Percentiles rank a stretch among this genome's conserved stretches.
Conservation (phyloP, 2,329 filamentous ascomycete genomes). For the Pseudogymnoascus sp. region DNA sequence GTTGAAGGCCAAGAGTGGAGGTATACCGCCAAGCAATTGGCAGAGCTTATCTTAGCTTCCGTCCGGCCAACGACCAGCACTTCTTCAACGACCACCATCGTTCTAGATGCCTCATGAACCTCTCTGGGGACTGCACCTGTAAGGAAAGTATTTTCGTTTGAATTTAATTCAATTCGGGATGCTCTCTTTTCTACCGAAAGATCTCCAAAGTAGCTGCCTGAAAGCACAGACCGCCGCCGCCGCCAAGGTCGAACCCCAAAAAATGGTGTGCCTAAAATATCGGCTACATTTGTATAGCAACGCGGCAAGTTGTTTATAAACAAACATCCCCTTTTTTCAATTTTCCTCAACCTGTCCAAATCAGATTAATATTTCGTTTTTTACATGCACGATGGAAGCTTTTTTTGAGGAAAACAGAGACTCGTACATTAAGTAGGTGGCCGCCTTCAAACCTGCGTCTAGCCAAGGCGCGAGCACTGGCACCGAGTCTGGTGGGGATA, state of each 20-base stretch:
- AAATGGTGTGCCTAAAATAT: neutral
- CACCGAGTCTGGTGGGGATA: neutral
- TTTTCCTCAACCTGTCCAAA: neutral
- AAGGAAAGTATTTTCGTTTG: neutral
- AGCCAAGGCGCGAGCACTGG: neutral
- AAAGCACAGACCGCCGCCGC: neutral
- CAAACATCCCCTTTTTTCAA: neutral
- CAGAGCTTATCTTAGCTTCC: slow-evolving; percentile 1
- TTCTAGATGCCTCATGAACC: neutral
- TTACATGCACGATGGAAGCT: neutral
- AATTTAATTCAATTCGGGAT: neutral
- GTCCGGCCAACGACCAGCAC: neutral
- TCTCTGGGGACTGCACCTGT: too few relatives aligned
- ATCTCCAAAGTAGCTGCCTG: neutral
- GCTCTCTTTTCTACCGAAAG: neutral
- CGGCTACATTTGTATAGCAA: neutral
- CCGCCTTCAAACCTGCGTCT: neutral
- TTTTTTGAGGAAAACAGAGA: slow-evolving; percentile 4
- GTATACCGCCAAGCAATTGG: neutral
- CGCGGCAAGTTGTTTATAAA: neutral
- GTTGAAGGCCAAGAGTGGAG: neutral
- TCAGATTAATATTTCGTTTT: too few relatives aligned
- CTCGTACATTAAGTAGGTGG: neutral
- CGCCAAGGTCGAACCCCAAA: neutral
- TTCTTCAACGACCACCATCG: neutral